These are phyloP conservation scores for Morella rubra DNA, from an alignment of 306 rosid genomes.

Conservation along the genomic window DNA sequence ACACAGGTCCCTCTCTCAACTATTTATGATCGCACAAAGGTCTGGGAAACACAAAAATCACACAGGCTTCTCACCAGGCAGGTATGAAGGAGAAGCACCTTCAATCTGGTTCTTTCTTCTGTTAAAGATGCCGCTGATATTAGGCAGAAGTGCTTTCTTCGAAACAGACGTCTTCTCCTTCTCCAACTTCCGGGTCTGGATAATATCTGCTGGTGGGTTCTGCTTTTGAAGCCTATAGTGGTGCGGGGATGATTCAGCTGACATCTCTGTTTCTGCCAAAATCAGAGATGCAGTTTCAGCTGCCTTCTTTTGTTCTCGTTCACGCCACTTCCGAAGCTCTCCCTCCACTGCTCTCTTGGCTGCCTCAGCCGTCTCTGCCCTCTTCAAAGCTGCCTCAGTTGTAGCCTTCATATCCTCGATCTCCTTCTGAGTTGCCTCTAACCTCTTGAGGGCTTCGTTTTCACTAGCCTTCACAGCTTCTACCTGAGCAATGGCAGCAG, in stretches of 20 bases:
- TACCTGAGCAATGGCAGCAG: constrained; percentile 93
- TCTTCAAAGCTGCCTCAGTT: constrained; percentile 69
- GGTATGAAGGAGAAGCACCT: constrained; percentile 86
- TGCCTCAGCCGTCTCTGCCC: constrained; percentile 93
- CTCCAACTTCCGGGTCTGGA: constrained; percentile 54
- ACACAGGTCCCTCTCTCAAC: constrained; percentile 41
- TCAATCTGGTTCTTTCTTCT: constrained; percentile 80
- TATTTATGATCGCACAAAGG: constrained; percentile 40
- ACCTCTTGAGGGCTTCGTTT: constrained; percentile 64
- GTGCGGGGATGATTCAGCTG: constrained; percentile 64
- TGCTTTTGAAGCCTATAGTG: constrained; percentile 63
- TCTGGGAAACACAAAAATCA: constrained; percentile 38
- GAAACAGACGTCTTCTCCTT: constrained; percentile 59
- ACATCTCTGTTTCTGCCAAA: constrained; percentile 61
- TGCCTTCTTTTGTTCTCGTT: constrained; percentile 87
- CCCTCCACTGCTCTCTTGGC: constrained; percentile 93
- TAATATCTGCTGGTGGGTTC: constrained; percentile 42
- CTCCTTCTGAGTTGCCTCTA: constrained; percentile 77
- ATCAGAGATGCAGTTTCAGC: constrained; percentile 87
- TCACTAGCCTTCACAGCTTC: constrained; percentile 99
- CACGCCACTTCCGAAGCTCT: constrained; percentile 89
- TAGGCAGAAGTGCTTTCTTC: constrained; percentile 77
- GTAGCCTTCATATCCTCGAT: constrained; percentile 71
- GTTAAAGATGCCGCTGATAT: constrained; percentile 68
- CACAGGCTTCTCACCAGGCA: constrained; percentile 73